A percentile compares a stretch with the other conserved stretches of the same genome.
phyloP scores from a whole-genome alignment of 495 filamentous ascomycete species.

The Talaromyces trachyspermus region DNA sequence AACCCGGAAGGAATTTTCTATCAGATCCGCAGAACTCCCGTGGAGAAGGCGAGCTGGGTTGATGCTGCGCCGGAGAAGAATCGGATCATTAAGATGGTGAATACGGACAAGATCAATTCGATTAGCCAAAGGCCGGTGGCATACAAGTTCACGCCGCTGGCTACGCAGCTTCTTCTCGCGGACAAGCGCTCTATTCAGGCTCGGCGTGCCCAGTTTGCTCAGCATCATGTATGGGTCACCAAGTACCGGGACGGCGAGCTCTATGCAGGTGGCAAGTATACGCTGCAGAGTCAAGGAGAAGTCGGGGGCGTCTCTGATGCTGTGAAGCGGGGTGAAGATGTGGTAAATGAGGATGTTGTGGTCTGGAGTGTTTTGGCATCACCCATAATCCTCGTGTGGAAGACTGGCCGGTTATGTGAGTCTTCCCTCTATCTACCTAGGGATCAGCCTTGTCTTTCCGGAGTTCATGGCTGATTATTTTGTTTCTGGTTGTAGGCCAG shows the following conservation, averaged over 20 bases:
- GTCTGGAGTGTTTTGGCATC: conserved; percentile 53
- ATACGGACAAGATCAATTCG: conserved; percentile 56
- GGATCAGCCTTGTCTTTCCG: not conserved
- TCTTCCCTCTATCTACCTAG: not conserved
- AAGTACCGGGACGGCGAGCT: conserved; percentile 72
- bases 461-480: not conserved
- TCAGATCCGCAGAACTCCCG: conserved; percentile 49
- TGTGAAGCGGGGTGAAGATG: conserved; percentile 42
- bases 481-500: conserved; percentile 30
- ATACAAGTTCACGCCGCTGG: conserved; percentile 71
- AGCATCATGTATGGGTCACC: conserved; percentile 81
- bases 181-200: conserved; percentile 67
- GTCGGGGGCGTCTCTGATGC: conserved; percentile 56
- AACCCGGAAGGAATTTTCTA: conserved; percentile 86
- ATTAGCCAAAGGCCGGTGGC: conserved; percentile 70
- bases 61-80: conserved; percentile 62
- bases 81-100: conserved; percentile 77
- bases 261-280: conserved; percentile 80
- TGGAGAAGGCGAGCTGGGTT: conserved; percentile 57
- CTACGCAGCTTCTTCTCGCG: conserved; percentile 76
- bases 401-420: conserved; percentile 64
- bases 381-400: conserved; percentile 57
- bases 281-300: conserved; percentile 62
- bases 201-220: conserved; percentile 76
- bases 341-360: conserved; percentile 43